Evolutionary conservation across 208 protist species (phyloP), one percentile per base, ranked within the genome.

Genomic region (Leishmania gerbilli): DNA sequence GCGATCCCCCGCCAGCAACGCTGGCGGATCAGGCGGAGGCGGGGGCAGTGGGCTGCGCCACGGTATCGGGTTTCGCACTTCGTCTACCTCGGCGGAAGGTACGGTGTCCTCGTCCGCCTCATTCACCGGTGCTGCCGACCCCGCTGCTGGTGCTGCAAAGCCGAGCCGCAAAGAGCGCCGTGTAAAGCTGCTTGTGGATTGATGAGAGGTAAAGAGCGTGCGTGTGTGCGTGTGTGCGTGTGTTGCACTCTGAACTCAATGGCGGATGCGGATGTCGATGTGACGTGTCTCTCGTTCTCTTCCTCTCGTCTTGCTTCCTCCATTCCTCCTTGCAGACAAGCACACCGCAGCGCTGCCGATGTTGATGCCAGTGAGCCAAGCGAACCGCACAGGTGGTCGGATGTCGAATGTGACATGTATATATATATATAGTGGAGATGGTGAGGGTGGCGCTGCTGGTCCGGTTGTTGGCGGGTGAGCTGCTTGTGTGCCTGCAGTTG

Each of bases 141-240:
- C 34, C 27, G 71, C 62, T 53, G 79, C 31, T 53, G 75, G 81
- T 21, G 67, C 62, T 7, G 79, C 53, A n/a, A 45, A 72, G 42
- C 53, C 77, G n/a, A 65, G 69, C 34, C 79, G 80, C 5, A 85
- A 86, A 77, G 89, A 89, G 82, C 75, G 82, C 1, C 81, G 89
- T 21, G 91, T 94, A 17, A 94, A 84, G 55, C 83, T 94, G 55
- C 62, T 94, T 3, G 79, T 89, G 60, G 89, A 94, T 81, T 91
- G 80, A 87, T 45, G 68, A 77, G 31, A 27, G 45, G 34, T 71
- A 0, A 71, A 27, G 51, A 31, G 45, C 40, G 13, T 27, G 37
- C 1, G 45, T 74, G 45, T 13, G 34, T 37, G 34, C 21, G 27
- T 55, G 42, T 75, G 71, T 64, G 74, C 19, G 53, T 24, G 19